Evolutionary conservation across 2,329 filamentous ascomycete genomes (phyloP).

Genomic region (Albifimbria verrucaria): DNA sequence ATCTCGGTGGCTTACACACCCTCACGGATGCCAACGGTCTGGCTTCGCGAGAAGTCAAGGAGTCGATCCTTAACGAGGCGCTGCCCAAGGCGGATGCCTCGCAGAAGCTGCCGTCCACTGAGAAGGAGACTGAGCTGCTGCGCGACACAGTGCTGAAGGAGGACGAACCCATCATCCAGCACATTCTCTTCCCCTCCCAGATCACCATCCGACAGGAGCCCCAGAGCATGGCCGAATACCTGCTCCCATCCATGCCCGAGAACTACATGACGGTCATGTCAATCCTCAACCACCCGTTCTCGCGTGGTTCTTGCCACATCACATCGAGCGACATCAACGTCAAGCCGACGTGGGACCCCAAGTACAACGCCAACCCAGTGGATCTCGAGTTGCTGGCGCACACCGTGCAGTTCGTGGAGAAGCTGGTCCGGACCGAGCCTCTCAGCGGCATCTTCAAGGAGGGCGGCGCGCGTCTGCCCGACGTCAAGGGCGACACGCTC

Average conservation of each 20-base stretch:
- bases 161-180: constrained; percentile 29
- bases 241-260: constrained; percentile 19
- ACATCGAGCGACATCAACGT: constrained; percentile 35
- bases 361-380: constrained; percentile 52
- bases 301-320: constrained; percentile 58
- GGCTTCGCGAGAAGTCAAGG: constrained; percentile 18
- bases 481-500: constrained; percentile 15
- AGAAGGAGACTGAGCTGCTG: constrained; percentile 12
- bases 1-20: constrained; percentile 34
- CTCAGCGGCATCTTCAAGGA: constrained; percentile 38
- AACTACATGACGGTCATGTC: constrained; percentile 54
- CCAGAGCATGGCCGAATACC: constrained; percentile 21
- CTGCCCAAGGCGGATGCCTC: constrained; percentile 5
- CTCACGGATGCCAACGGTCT: constrained; percentile 24
- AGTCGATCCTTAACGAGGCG: constrained; percentile 17
- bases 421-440: neutral
- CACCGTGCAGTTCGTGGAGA: neutral
- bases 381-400: constrained; percentile 35
- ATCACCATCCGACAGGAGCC: constrained; percentile 21
- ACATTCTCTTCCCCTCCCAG: constrained; percentile 30
- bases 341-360: constrained; percentile 50
- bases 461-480: constrained; percentile 27
- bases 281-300: constrained; percentile 59
- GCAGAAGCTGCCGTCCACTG: constrained; percentile 12
- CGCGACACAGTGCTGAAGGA: constrained; percentile 21